Base-by-base conservation (phyloP, 2,329 filamentous ascomycete genomes). In the Penicillium sp. region DNA sequence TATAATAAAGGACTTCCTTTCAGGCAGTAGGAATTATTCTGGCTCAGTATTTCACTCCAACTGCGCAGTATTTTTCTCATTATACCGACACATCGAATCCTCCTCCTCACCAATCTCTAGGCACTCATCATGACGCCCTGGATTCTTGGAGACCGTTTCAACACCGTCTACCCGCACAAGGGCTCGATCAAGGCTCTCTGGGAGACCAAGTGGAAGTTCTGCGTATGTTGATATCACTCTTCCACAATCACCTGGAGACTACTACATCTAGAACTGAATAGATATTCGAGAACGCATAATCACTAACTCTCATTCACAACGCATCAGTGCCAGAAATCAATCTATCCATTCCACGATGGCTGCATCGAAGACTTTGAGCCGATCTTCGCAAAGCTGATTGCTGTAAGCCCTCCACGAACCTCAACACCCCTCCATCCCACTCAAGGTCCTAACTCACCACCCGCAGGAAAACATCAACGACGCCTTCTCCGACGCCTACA, bases 311-410 rank as follows among this genome's bases (percentile, higher is more conserved):
- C 49, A 50, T 27, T 47, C 22, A 24, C 37, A 6, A 31, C 31
- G 18, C 19, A 2, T 16, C 35, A 67, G 81, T 86, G 84, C 72
- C 73, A 75, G 37, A 87, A 86, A 75, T 82, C 85, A 57, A 80
- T 91, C 9, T 89, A 90, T 66, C 87, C 88, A 0, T 92, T 92
- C 79, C 89, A 92, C 78, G 89, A 92, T 74, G 85, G 87, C 50
- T 78, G 81, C 4, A 83, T 83, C 58, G 80, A 85, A 58, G 89
- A 92, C 74, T 91, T 92, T 69, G 82, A 84, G 65, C 87, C 87
- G 18, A 81, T 92, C 35, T 89, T 90, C 52, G 72, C 83, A n/a
- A 77, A 84, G 56, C 77, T 92, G 46, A 84, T 88, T 50, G 74
- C 82, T 61, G 83, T 85, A 72, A 52, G 69, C 41, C 10, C 14